Base-by-base conservation (phyloP, 1,284 basidiomycete species). In the Fomitopsis pinicola region DNA sequence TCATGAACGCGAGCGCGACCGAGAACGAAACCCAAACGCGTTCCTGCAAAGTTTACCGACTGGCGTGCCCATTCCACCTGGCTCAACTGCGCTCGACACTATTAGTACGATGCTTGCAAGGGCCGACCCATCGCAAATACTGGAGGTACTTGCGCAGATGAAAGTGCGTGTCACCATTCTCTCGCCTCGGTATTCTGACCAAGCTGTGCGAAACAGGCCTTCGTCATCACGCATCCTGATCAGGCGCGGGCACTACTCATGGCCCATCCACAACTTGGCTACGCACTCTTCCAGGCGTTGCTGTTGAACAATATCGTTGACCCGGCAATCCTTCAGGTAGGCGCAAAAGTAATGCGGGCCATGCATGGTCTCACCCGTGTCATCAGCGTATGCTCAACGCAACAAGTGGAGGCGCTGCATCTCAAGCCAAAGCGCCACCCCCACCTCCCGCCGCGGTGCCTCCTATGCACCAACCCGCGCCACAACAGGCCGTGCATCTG, bases 101-200 rank as follows among this genome's bases (percentile, higher is more conserved):
- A 98, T 99, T 71, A 94, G 87, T 69, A 86, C 93, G 69, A 92
- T 91, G 8, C 82, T 99, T 42, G 95, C 92, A 33, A 87, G 81
- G 12, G 91, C 97, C 77, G 86, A 87, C 59, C 92, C 94, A 0
- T 83, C 81, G 55, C 92, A 98, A 72, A 81, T 98, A 64, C 88
- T 97, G 74, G 97, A 99, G 76, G 92, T 98, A n/a, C 80, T 99
- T 68, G 91, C 91, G 35, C 94, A 98, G 75, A 97, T 98, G 92
- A 98, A 98, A 88, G 95, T 95, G 72, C 69, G 82, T 63, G 17
- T 4, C 33, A 10, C 17, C 30, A 26, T 22, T 1, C 26, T 4
- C 28, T 28, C 59, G 9, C n/a, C 14, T 46, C 19, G 42, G 17
- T 10, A 15, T 12, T 73, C 60, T 17, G 28, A 57, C 38, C 52